phyloP scores from a whole-genome alignment of 2,329 filamentous ascomycete species.

The Fusarium nanum region DNA sequence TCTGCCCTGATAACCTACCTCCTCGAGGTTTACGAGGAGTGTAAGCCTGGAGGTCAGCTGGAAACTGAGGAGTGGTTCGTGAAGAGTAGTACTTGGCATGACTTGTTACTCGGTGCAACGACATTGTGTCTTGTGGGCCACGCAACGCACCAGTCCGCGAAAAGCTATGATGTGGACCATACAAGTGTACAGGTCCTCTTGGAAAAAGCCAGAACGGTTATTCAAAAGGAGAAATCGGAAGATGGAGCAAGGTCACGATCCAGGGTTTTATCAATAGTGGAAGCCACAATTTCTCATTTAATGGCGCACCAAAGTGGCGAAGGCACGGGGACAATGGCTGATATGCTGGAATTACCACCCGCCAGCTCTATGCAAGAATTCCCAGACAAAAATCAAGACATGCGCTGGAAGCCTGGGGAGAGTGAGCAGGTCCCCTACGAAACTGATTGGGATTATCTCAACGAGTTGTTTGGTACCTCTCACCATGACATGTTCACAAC shows the following conservation, averaged over 20 bases:
- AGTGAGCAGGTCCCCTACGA: not conserved
- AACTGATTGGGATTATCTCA: not conserved
- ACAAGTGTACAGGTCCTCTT: not conserved
- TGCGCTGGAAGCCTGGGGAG: not conserved
- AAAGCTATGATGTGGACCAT: not conserved
- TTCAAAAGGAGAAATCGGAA: not conserved
- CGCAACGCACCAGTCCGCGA: accelerated
- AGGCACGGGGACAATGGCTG: not conserved
- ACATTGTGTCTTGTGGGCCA: not conserved
- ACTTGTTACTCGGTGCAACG: not conserved
- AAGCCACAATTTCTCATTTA: not conserved
- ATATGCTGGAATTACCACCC: not conserved
- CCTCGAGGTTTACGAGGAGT: not conserved
- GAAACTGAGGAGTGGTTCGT: not conserved
- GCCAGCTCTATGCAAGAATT: not conserved
- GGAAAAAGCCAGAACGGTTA: not conserved
- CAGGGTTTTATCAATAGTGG: not conserved
- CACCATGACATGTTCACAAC: not conserved
- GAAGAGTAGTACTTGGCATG: constrained; percentile 8
- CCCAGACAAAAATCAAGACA: not conserved
- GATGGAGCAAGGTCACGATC: not conserved
- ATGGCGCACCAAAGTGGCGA: not conserved
- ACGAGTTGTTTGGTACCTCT: not conserved
- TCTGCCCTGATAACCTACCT: not conserved
- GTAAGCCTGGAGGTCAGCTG: not conserved